Evolutionary conservation across 331 rosid species (phyloP).

Genomic region (Malus hybrid): DNA sequence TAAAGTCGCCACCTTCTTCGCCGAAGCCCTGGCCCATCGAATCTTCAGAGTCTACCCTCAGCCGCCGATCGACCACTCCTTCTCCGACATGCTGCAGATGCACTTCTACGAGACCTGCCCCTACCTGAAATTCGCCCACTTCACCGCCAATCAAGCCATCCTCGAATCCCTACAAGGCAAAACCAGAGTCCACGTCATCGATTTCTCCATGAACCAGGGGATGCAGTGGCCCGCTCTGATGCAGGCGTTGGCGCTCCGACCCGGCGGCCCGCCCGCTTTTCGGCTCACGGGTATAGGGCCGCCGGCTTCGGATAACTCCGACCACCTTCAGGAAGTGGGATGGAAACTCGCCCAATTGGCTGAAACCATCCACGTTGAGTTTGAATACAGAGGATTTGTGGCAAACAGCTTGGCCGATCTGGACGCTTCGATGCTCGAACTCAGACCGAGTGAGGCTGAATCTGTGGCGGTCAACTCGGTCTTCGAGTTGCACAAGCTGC

Average conservation of each 20-base stretch:
- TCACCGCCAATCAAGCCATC: constrained; percentile 90
- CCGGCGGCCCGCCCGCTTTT: constrained; percentile 79
- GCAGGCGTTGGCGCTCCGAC: constrained; percentile 83
- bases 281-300: constrained; percentile 90
- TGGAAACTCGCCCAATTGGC: constrained; percentile 92
- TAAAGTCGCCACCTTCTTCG: constrained; percentile 76
- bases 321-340: constrained; percentile 82
- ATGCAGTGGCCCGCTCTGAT: constrained; percentile 98
- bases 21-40: constrained; percentile 65
- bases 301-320: constrained; percentile 72
- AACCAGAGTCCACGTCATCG: constrained; percentile 72
- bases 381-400: constrained; percentile 80
- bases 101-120: constrained; percentile 11
- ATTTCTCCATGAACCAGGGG: constrained; percentile 87
- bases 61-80: constrained; percentile 33
- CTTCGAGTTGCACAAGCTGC: no score
- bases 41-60: constrained; percentile 50
- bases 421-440: constrained; percentile 83
- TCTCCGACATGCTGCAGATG: constrained; percentile 21
- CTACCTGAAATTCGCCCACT: constrained; percentile 85
- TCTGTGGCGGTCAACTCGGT: no score
- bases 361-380: constrained; percentile 57
- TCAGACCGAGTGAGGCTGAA: constrained; percentile 39
- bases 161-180: constrained; percentile 82
- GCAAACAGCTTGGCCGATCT: constrained; percentile 84